Percentiles rank a stretch among this genome's conserved stretches.
Evolutionary conservation across 2,329 filamentous ascomycete species (phyloP).

Genomic region (Sporothrix phasma): DNA sequence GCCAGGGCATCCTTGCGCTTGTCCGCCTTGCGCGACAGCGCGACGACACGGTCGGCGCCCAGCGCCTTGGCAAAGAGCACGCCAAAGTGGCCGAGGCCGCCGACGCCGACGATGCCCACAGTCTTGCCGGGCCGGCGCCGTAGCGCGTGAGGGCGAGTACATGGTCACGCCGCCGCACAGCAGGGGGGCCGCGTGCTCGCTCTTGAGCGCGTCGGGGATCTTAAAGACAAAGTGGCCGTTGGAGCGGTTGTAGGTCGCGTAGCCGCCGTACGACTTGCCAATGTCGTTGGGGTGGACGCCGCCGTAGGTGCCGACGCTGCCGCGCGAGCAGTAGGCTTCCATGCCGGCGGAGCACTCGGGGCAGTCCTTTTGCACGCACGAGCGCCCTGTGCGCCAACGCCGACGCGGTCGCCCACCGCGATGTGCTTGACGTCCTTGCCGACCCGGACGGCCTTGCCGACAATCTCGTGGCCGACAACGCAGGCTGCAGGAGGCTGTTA

Average conservation of each 20-base stretch:
- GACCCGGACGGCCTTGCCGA: conserved; percentile 47
- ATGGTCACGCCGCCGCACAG: conserved; percentile 21
- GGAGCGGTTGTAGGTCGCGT: conserved; percentile 21
- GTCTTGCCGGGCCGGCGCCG: conserved; percentile 18
- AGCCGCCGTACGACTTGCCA: conserved; percentile 27
- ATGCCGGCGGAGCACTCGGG: conserved; percentile 15
- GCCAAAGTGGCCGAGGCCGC: conserved; percentile 20
- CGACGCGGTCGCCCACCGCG: conserved; percentile 20
- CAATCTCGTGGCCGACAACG: conserved; percentile 56
- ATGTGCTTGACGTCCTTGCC: conserved; percentile 38
- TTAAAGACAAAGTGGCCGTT: conserved; percentile 33
- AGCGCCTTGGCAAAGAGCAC: conserved; percentile 18
- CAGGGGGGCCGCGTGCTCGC: conserved; percentile 20
- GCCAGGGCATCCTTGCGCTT: conserved; percentile 16
- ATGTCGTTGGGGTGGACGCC: conserved; percentile 27
- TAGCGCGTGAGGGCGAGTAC: conserved; percentile 16
- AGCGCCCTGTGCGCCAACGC: conserved; percentile 18
- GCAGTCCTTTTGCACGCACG: conserved; percentile 27
- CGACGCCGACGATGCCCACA: conserved; percentile 20
- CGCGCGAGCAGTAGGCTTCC: conserved; percentile 15
- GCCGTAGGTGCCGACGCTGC: conserved; percentile 14
- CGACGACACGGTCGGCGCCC: conserved; percentile 19
- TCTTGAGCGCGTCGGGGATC: conserved; percentile 22
- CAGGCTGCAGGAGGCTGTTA: conserved; percentile 27
- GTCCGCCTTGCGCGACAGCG: conserved; percentile 15